A percentile compares a stretch with the other conserved stretches of the same genome.
phyloP scores from a whole-genome alignment of 768 basidiomycete genomes.

The Porphyrellus cyaneotinctus region DNA sequence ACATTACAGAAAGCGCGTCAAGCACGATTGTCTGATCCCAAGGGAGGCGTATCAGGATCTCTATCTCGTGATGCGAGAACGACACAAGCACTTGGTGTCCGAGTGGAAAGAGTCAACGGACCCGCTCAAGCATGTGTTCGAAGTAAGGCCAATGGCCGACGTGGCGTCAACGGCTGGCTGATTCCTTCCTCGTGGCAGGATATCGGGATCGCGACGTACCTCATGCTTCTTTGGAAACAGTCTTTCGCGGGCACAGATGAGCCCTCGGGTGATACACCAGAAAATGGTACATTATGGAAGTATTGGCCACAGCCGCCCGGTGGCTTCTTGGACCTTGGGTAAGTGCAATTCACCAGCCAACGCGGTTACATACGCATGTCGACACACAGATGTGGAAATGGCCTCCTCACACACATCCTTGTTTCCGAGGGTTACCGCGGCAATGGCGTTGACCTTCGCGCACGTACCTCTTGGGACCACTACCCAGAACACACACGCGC shows the following conservation, averaged over 20 bases:
- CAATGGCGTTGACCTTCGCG: conserved; percentile 80
- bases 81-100: conserved; percentile 71
- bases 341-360: conserved; percentile 16
- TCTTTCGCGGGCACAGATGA: conserved; percentile 40
- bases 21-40: conserved; percentile 75
- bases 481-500: conserved; percentile 65
- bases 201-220: conserved; percentile 89
- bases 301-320: conserved; percentile 74
- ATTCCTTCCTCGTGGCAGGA: conserved; percentile 48
- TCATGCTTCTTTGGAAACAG: conserved; percentile 88
- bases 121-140: conserved; percentile 86
- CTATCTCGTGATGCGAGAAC: conserved; percentile 81
- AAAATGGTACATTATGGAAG: conserved; percentile 48
- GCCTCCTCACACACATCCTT: conserved; percentile 86
- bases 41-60: conserved; percentile 85
- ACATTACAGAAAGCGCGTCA: conserved; percentile 81
- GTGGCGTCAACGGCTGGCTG: not conserved
- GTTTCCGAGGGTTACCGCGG: conserved; percentile 80
- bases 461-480: conserved; percentile 77
- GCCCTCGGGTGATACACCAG: not conserved
- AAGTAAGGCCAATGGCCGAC: conserved; percentile 43
- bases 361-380: not conserved
- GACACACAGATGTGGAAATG: conserved; percentile 77
- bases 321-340: conserved; percentile 91
- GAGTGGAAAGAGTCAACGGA: conserved; percentile 82